Conservation (phyloP, 192 early-diverging fungal species). For the Podila clonocystis region DNA sequence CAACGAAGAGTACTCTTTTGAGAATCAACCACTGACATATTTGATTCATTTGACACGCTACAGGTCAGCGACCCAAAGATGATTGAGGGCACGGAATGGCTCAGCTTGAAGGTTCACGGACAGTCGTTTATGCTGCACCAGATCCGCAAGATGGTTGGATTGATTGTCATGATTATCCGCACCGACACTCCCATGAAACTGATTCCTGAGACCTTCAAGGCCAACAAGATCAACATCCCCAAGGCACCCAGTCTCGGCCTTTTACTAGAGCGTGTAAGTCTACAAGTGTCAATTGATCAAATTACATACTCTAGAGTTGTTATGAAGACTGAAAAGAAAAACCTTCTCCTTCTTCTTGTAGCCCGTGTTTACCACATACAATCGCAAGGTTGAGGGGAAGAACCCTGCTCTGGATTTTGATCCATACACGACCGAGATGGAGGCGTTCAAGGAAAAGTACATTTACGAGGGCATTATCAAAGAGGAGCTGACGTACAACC, state of each 20-base stretch:
- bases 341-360: conserved; percentile 6
- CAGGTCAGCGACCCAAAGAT: conserved; percentile 72
- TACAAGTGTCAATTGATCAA: not conserved
- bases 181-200: conserved; percentile 73
- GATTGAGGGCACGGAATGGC: conserved; percentile 84
- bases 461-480: conserved; percentile 86
- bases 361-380: conserved; percentile 76
- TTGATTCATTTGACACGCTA: conserved; percentile 1
- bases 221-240: conserved; percentile 89
- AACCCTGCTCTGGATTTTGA: conserved; percentile 65
- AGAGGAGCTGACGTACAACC: conserved; percentile 74
- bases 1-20: no score
- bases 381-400: conserved; percentile 55
- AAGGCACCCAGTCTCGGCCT: conserved; percentile 95
- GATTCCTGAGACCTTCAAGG: conserved; percentile 72
- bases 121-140: conserved; percentile 99
- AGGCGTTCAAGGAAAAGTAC: conserved; percentile 87
- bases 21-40: not conserved
- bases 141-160: conserved; percentile 99
- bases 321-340: not conserved
- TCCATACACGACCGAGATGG: conserved; percentile 73
- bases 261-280: conserved; percentile 77
- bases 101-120: conserved; percentile 91
- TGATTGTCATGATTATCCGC: conserved; percentile 86
- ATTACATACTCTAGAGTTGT: not conserved